These are phyloP conservation scores for Spiromastix sp. DNA, from an alignment of 2,329 filamentous ascomycete genomes.

Conservation along the genomic window DNA sequence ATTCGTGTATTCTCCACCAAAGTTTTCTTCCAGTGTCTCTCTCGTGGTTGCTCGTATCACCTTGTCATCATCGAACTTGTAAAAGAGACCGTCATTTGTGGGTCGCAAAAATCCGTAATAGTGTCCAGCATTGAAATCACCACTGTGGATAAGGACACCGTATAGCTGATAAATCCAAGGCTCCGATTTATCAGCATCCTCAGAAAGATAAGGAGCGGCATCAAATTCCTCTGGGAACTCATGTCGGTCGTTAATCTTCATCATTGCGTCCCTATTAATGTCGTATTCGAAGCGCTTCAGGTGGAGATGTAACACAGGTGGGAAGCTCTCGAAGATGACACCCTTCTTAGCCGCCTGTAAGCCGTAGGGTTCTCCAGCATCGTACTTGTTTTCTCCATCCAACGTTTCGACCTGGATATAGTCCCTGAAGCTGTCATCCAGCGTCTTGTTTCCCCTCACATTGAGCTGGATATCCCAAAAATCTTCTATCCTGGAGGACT, in stretches of 20 bases:
- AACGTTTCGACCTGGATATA: constrained; percentile 95
- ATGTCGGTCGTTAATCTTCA: constrained; percentile 64
- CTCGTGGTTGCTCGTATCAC: constrained; percentile 88
- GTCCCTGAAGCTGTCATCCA: constrained; percentile 90
- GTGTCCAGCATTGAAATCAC: constrained; percentile 92
- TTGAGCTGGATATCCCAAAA: constrained; percentile 99
- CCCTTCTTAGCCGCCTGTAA: constrained; percentile 96
- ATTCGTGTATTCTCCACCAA: constrained; percentile 69
- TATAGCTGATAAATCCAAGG: constrained; percentile 88
- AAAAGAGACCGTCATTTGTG: constrained; percentile 85
- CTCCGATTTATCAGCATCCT: constrained; percentile 77
- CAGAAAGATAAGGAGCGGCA: constrained; percentile 75
- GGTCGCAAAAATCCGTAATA: constrained; percentile 98
- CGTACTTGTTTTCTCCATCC: constrained; percentile 97
- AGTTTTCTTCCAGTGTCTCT: constrained; percentile 94
- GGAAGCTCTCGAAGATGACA: constrained; percentile 81
- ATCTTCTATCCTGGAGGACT: constrained; percentile 89
- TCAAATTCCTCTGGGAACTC: constrained; percentile 41
- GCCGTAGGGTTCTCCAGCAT: constrained; percentile 78
- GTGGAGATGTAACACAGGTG: constrained; percentile 14
- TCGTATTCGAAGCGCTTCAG: constrained; percentile 88
- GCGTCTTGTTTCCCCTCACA: constrained; percentile 82
- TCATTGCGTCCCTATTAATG: constrained; percentile 91
- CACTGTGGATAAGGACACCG: constrained; percentile 90
- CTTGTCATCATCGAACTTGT: constrained; percentile 93